phyloP scores from a whole-genome alignment of 352 stramenopile species.

The Aphanomyces stellatus region DNA sequence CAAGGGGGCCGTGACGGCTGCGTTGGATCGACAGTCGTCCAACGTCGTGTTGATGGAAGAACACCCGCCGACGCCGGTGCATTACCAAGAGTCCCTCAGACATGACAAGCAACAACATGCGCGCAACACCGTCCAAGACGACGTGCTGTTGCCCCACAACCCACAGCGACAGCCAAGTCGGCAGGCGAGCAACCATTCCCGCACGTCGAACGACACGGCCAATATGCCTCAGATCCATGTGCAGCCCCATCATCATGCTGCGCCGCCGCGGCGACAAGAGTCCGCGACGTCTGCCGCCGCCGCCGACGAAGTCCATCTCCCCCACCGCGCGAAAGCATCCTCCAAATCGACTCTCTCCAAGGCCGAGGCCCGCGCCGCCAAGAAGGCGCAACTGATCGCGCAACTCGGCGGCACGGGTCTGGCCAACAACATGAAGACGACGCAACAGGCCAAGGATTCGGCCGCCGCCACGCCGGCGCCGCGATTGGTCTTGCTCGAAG shows the following conservation, averaged over 20 bases:
- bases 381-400: conserved; percentile 13
- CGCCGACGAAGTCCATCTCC: background rate
- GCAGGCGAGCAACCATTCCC: background rate
- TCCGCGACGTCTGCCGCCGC: background rate
- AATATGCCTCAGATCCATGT: too few species aligned
- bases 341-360: background rate
- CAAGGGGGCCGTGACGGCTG: background rate
- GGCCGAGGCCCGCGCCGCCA: conserved; percentile 7
- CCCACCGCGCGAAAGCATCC: background rate
- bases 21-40: background rate
- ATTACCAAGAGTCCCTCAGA: too few species aligned
- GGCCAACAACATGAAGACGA: background rate
- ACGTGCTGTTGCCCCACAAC: too few species aligned
- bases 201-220: background rate
- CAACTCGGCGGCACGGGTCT: background rate
- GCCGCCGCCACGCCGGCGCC: background rate
- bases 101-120: background rate
- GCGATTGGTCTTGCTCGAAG: background rate
- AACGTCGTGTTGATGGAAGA: background rate
- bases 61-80: background rate
- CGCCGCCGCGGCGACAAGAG: background rate
- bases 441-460: background rate
- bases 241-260: too few species aligned
- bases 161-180: background rate
- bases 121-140: too few species aligned